Conservation (phyloP, 2,329 filamentous ascomycete genomes). For the Stemphylium vesicarium region DNA sequence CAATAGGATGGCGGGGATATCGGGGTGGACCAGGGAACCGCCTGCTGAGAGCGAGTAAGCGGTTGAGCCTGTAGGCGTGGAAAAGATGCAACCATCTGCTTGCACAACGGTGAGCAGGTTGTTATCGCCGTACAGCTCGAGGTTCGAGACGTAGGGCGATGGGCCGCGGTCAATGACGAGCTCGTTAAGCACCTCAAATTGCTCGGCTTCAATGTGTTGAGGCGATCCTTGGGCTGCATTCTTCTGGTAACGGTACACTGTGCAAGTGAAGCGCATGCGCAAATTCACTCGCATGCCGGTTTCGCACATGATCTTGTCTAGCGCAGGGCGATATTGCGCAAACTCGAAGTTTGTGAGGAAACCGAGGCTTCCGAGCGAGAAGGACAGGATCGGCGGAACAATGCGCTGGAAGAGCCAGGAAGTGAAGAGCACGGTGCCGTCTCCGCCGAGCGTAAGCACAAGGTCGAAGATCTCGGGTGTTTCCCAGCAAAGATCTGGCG, state of each 20-base stretch:
- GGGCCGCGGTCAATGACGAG: constrained; percentile 97
- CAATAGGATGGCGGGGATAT: constrained; percentile 94
- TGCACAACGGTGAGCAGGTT: constrained; percentile 94
- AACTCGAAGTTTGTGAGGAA: constrained; percentile 91
- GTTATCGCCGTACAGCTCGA: constrained; percentile 95
- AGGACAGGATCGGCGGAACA: constrained; percentile 83
- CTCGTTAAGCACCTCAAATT: constrained; percentile 98
- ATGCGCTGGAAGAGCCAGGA: constrained; percentile 92
- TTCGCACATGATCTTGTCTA: constrained; percentile 90
- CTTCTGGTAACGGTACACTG: constrained; percentile 76
- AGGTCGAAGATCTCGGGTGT: constrained; percentile 95
- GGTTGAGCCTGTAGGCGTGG: constrained; percentile 86
- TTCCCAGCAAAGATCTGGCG: constrained; percentile 92
- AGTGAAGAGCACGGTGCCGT: constrained; percentile 86
- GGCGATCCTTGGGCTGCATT: constrained; percentile 59
- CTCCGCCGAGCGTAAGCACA: constrained; percentile 84
- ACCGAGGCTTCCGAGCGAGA: constrained; percentile 83
- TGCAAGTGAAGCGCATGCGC: constrained; percentile 98
- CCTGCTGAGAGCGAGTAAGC: constrained; percentile 96
- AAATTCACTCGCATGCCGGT: constrained; percentile 96
- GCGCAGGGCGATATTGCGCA: constrained; percentile 82
- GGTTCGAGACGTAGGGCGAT: constrained; percentile 93
- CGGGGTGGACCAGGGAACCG: constrained; percentile 92
- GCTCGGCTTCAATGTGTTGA: constrained; percentile 81
- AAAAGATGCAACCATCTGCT: constrained; percentile 97